Percentiles rank a stretch among this genome's conserved stretches.
Conservation (phyloP, 371 early-diverging fungal genomes). For the Umbelopsis sp. region DNA sequence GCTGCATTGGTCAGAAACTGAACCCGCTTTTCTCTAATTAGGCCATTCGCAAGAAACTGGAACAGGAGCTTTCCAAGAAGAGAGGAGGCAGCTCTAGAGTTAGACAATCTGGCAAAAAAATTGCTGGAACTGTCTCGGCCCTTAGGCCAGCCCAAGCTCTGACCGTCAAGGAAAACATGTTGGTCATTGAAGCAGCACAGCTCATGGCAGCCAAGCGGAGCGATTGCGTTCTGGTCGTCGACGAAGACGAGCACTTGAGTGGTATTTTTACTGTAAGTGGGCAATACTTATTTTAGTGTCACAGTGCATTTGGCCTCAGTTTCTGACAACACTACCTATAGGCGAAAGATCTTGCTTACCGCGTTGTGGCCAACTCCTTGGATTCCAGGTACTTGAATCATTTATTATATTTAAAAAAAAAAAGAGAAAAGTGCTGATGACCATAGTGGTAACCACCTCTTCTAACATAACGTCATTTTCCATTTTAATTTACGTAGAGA, state of each 20-base stretch:
- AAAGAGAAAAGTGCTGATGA: too few species aligned
- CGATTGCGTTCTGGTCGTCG: slow-evolving; percentile 91
- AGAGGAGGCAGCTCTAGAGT: slow-evolving; percentile 36
- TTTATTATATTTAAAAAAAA: too few species aligned
- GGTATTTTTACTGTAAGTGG: slow-evolving; percentile 85
- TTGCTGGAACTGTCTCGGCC: slow-evolving; percentile 88
- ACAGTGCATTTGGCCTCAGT: too few species aligned
- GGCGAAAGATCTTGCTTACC: slow-evolving; percentile 39
- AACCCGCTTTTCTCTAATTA: slow-evolving; percentile 33
- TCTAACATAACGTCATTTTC: too few species aligned
- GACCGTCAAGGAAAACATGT: slow-evolving; percentile 87
- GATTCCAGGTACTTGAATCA: slow-evolving; percentile 34
- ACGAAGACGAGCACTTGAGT: slow-evolving; percentile 86
- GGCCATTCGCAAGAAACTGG: slow-evolving; percentile 81
- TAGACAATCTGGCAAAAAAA: slow-evolving; percentile 53
- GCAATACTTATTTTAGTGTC: not conserved
- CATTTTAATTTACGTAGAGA: slow-evolving; percentile 25
- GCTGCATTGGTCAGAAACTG: slow-evolving; percentile 19
- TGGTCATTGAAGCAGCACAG: slow-evolving; percentile 93
- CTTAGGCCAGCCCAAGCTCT: slow-evolving; percentile 89
- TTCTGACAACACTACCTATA: slow-evolving; percentile 3
- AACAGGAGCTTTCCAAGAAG: slow-evolving; percentile 74
- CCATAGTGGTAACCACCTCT: too few species aligned
- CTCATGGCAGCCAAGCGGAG: slow-evolving; percentile 96
- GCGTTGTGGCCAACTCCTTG: slow-evolving; percentile 33